Conservation (phyloP, 1,139 yeast genomes). For the Yamadazyma trypodendri region DNA sequence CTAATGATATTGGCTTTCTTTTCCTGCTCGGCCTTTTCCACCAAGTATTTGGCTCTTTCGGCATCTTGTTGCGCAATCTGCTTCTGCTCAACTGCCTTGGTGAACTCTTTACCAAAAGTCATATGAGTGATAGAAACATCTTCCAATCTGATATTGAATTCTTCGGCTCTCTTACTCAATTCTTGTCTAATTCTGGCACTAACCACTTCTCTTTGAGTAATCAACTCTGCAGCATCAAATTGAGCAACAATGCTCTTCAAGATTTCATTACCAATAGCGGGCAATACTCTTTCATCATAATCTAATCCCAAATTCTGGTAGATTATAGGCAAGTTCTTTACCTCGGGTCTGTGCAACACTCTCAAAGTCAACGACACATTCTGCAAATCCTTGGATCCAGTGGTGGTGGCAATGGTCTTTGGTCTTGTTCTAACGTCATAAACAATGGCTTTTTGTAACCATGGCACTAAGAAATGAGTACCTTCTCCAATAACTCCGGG, state of each 20-base stretch:
- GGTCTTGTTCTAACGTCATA: slow-evolving; percentile 93
- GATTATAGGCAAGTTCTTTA: slow-evolving; percentile 72
- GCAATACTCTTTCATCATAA: slow-evolving; percentile 95
- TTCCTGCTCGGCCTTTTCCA: slow-evolving; percentile 97
- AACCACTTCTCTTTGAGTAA: slow-evolving; percentile 95
- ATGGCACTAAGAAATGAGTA: slow-evolving; percentile 90
- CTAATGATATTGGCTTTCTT: slow-evolving; percentile 91
- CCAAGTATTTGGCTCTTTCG: slow-evolving; percentile 91
- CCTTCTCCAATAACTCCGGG: slow-evolving; percentile 91
- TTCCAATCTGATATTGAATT: slow-evolving; percentile 88
- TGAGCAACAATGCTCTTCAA: slow-evolving; percentile 95
- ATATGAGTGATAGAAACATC: slow-evolving; percentile 98
- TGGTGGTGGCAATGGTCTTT: slow-evolving; percentile 87
- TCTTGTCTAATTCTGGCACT: slow-evolving; percentile 88
- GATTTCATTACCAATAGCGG: slow-evolving; percentile 96
- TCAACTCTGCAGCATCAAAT: slow-evolving; percentile 96
- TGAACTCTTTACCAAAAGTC: slow-evolving; percentile 96
- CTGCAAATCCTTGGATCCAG: slow-evolving; percentile 97
- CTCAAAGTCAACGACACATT: slow-evolving; percentile 92
- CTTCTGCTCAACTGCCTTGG: slow-evolving; percentile 97
- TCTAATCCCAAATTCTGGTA: slow-evolving; percentile 92
- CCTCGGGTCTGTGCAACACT: slow-evolving; percentile 93
- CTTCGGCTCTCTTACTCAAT: slow-evolving; percentile 77
- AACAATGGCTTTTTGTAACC: slow-evolving; percentile 89
- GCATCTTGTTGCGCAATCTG: slow-evolving; percentile 99